Evolutionary conservation across 805 yeast species (phyloP).

Genomic region (Lipomyces spencermartinsiae): DNA sequence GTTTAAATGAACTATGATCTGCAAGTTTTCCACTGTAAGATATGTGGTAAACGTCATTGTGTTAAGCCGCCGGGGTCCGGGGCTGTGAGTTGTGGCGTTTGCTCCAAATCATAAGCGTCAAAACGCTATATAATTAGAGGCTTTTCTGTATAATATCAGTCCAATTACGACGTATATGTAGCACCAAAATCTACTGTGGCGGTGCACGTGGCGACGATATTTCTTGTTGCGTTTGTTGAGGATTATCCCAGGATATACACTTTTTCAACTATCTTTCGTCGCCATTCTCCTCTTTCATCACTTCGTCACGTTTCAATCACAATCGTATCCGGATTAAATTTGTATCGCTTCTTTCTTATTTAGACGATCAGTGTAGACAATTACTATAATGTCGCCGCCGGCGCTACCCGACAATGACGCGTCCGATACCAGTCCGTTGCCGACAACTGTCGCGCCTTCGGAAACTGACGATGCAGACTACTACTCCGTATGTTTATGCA

Average conservation of each 20-base stretch:
- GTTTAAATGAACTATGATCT: too few relatives aligned
- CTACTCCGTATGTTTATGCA: slow-evolving; percentile 12
- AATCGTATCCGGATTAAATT: neutral
- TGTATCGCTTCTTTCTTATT: neutral
- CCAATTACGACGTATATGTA: neutral
- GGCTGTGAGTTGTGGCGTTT: slow-evolving; percentile 6
- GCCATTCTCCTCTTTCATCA: neutral
- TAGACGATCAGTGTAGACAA: neutral
- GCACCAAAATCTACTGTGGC: neutral
- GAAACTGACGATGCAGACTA: slow-evolving; percentile 24
- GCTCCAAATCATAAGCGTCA: neutral
- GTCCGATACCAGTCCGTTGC: slow-evolving; percentile 9
- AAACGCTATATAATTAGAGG: neutral
- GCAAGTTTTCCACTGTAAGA: neutral
- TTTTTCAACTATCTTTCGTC: neutral
- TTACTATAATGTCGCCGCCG: slow-evolving; percentile 13
- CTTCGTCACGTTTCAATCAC: neutral
- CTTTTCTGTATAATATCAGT: neutral
- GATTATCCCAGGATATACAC: neutral
- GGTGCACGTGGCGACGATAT: neutral
- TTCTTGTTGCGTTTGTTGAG: neutral
- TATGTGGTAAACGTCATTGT: neutral
- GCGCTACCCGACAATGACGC: slow-evolving; percentile 26
- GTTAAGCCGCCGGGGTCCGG: neutral
- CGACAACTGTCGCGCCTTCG: slow-evolving; percentile 21